Conservation (phyloP, 306 rosid species). For the Alnus glutinosa region DNA sequence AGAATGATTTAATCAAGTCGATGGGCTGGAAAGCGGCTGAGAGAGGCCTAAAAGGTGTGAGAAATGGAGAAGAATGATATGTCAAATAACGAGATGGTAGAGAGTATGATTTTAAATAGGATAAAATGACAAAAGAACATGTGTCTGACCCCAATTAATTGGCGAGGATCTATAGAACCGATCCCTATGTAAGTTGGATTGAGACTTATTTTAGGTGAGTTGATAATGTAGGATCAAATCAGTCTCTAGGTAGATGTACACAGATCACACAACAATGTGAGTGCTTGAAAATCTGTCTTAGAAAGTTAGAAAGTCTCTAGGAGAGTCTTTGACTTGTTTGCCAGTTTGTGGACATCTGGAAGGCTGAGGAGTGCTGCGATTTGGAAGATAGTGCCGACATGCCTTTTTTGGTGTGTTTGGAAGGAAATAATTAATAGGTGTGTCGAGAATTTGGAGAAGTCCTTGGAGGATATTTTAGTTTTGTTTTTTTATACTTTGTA, state of each 20-base stretch:
- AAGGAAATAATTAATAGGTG: too few species aligned
- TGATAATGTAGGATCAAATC: not conserved
- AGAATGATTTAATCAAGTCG: not conserved
- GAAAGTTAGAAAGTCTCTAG: too few species aligned
- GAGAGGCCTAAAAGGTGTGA: not conserved
- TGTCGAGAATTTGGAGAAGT: too few species aligned
- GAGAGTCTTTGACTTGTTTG: too few species aligned
- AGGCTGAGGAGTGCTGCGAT: too few species aligned
- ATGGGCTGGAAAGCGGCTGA: not conserved
- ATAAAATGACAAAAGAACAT: too few species aligned
- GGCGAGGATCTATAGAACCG: not conserved
- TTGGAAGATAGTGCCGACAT: too few species aligned
- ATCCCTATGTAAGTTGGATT: not conserved
- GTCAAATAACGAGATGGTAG: not conserved
- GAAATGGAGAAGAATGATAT: not conserved
- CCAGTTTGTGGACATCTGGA: too few species aligned
- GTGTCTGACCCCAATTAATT: not conserved
- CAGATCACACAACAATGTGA: not conserved
- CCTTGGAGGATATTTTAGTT: too few species aligned
- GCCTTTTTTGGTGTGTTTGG: too few species aligned
- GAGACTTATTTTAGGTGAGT: not conserved
- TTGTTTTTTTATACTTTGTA: too few species aligned
- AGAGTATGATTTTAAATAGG: not conserved
- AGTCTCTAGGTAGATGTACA: not conserved
- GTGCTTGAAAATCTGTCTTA: not conserved